Base-by-base conservation (phyloP, 2,329 filamentous ascomycete species). In the Tolypocladium tropicale region DNA sequence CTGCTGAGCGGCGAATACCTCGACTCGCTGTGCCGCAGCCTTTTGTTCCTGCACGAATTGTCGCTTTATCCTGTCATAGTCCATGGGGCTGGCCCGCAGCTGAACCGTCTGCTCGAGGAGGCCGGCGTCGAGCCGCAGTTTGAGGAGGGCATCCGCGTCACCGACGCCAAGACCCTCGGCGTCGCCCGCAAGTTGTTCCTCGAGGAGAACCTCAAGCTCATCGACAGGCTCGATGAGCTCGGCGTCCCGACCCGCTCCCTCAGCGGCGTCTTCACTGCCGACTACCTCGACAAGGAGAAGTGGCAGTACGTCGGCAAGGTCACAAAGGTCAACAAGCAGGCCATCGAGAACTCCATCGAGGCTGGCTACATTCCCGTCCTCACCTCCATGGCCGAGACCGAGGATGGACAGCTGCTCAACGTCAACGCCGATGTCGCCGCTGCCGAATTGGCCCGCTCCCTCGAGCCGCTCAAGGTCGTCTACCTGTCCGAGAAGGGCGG, bases 401-500 rank as follows among this genome's bases (percentile, higher is more conserved):
- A 85, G 51, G 91, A 96, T 61, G 94, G 94, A 10, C 90, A 93
- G 71, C 85, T 97, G 53, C 80, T 99, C 61, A 99, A 99, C 68
- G 94, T 99, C 70, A 99, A 99, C 67, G 94, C 94, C 37, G 94
- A 99, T 72, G 93, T 96, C 59, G 93, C 93, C 37, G 94, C 94
- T 33, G 92, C 92, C 61, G 93, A 96, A 75, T 79, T 99, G 59
- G 93, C 94, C 28, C 86, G 90, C 58, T 84, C 89, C 56, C 78
- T 99, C 55, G 86, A 97, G 73, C 94, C 94, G 30, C 77, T 97
- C 66, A 99, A 99, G 83, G 93, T 97, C 59, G 92, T 99, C 58
- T 99, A 96, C 71, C 80, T 97, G n/a, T 95, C 91, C 6, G 94
- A 99, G 76, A 97, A 97, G 80, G 94, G 94, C 53, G 94, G 93